phyloP scores from a whole-genome alignment of 768 basidiomycete genomes.

The Termitomyces titanicus region DNA sequence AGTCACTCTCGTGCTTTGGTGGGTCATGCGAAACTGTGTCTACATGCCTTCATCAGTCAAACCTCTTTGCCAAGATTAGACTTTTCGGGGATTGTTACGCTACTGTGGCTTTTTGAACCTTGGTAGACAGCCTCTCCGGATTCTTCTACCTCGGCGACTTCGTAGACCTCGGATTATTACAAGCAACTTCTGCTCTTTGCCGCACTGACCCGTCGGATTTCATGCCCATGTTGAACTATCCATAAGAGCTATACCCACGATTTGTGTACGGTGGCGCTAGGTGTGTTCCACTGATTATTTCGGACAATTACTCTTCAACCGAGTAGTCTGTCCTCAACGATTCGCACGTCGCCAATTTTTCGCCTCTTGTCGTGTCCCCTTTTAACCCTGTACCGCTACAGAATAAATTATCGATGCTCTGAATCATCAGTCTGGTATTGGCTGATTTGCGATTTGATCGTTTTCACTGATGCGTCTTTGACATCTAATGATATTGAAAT shows the following conservation, averaged over 20 bases:
- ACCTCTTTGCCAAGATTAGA: too few relatives aligned
- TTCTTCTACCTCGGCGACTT: too few relatives aligned
- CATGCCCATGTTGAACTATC: too few relatives aligned
- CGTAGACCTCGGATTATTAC: too few relatives aligned
- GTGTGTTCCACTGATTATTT: constrained; percentile 22
- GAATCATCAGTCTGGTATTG: constrained; percentile 4
- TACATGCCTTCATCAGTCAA: too few relatives aligned
- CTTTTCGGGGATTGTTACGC: constrained; percentile 19
- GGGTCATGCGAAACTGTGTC: constrained; percentile 8
- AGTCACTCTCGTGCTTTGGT: constrained; percentile 19
- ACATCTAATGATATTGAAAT: too few relatives aligned
- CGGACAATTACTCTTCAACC: constrained; percentile 3
- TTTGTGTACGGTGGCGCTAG: constrained; percentile 24
- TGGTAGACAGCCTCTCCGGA: too few relatives aligned
- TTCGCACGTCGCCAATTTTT: constrained; percentile 20
- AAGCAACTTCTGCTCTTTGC: too few relatives aligned
- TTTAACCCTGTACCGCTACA: neutral
- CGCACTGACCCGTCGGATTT: too few relatives aligned
- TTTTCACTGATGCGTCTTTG: constrained; percentile 4
- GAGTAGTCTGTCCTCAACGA: constrained; percentile 3
- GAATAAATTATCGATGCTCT: neutral
- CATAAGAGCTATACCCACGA: too few relatives aligned
- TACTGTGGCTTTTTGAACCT: constrained; percentile 18
- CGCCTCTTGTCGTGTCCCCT: constrained; percentile 15
- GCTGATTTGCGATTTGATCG: neutral